A percentile compares a stretch with the other conserved stretches of the same genome.
phyloP scores from a whole-genome alignment of 257 asterid species.

The Solanum rostratum region DNA sequence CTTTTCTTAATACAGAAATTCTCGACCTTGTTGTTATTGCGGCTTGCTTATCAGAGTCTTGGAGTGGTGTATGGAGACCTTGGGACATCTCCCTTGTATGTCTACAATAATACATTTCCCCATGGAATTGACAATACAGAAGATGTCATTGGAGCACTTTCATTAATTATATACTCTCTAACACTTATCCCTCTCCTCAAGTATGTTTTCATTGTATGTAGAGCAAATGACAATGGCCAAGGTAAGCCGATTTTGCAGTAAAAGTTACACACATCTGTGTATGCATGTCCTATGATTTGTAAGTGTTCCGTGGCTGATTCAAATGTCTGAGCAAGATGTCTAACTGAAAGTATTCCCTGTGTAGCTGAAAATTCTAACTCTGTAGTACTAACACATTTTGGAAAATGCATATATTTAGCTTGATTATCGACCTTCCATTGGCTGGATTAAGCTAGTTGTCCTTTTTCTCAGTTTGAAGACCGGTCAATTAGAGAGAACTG shows the following conservation, averaged over 20 bases:
- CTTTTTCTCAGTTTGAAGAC: not conserved
- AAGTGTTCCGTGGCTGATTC: not conserved
- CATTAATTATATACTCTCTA: conserved; percentile 92
- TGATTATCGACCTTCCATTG: not conserved
- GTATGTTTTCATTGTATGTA: conserved; percentile 89
- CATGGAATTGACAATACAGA: conserved; percentile 60
- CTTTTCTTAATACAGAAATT: not conserved
- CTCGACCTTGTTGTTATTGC: not conserved
- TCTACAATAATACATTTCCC: conserved; percentile 91
- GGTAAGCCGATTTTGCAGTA: conserved; percentile 29
- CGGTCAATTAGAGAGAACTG: not conserved
- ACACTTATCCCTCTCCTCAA: conserved; percentile 91
- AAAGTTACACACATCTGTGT: not conserved
- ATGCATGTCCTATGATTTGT: not conserved
- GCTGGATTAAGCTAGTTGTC: not conserved
- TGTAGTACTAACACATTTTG: not conserved
- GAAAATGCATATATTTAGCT: not conserved
- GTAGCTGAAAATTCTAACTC: not conserved
- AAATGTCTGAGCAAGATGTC: not conserved
- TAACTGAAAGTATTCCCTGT: not conserved
- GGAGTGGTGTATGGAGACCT: conserved; percentile 98
- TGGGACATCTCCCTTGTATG: conserved; percentile 97
- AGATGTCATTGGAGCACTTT: conserved; percentile 89
- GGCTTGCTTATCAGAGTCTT: conserved; percentile 35
- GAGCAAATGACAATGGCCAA: conserved; percentile 97